These are phyloP conservation scores for Vigna mungo DNA, from an alignment of 306 rosid genomes.

Conservation along the genomic window DNA sequence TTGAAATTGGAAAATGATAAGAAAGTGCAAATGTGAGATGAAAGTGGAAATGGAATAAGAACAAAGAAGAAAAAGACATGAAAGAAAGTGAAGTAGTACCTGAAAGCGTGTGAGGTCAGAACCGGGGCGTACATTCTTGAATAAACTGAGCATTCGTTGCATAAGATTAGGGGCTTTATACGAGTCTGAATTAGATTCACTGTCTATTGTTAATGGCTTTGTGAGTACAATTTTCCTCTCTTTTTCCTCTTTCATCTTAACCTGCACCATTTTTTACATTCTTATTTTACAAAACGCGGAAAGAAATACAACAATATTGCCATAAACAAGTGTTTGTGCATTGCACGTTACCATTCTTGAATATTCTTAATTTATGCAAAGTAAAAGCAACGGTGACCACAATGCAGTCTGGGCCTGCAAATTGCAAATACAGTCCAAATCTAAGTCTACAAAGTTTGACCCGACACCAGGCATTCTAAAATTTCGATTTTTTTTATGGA, in stretches of 20 bases:
- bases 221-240: constrained; percentile 52
- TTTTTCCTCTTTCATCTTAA: constrained; percentile 39
- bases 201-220: constrained; percentile 56
- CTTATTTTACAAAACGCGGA: background rate
- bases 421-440: background rate
- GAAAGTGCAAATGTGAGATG: no score
- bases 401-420: constrained; percentile 22
- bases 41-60: no score
- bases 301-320: background rate
- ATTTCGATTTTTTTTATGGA: background rate
- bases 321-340: background rate
- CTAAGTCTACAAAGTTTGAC: constrained; percentile 22
- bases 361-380: background rate
- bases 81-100: constrained; percentile 34
- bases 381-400: constrained; percentile 11
- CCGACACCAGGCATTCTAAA: background rate
- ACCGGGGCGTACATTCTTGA: constrained; percentile 70
- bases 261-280: constrained; percentile 41
- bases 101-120: constrained; percentile 77
- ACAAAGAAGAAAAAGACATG: background rate
- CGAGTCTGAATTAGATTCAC: constrained; percentile 49
- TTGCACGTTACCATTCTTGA: background rate
- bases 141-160: constrained; percentile 65
- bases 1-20: no score
- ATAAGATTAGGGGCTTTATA: constrained; percentile 72